Evolutionary conservation across 176 grass and related monocot genomes (phyloP).

Genomic region (Musa acuminata): DNA sequence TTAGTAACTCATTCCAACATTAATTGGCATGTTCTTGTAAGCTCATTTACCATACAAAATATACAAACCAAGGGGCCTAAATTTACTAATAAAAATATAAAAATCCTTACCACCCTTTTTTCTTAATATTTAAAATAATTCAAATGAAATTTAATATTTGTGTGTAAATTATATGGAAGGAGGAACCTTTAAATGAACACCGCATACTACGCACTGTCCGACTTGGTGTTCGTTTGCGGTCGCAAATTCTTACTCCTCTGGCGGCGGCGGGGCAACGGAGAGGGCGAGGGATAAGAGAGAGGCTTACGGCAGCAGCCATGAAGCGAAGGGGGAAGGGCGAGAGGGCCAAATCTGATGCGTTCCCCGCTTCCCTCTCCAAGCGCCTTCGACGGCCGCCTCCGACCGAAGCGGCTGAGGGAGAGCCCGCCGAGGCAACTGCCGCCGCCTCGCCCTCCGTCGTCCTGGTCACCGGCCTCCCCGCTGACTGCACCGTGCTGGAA

Average conservation of each 20-base stretch:
- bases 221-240: too few relatives aligned
- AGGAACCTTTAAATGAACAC: too few relatives aligned
- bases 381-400: background rate
- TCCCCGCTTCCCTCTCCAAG: background rate
- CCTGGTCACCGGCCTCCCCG: background rate
- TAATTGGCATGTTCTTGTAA: too few relatives aligned
- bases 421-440: background rate
- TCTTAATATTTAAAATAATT: too few relatives aligned
- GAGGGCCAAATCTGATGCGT: background rate
- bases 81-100: too few relatives aligned
- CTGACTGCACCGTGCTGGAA: slow-evolving; percentile 59
- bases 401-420: background rate
- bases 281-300: background rate
- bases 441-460: background rate
- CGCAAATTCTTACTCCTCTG: background rate
- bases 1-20: too few relatives aligned
- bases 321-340: background rate
- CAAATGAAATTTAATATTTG: too few relatives aligned
- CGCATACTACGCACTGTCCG: too few relatives aligned
- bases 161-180: too few relatives aligned
- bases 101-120: too few relatives aligned
- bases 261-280: background rate
- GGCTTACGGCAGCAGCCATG: background rate
- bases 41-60: too few relatives aligned
- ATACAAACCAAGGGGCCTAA: too few relatives aligned